Evolutionary conservation across 2,329 filamentous ascomycete species (phyloP).

Genomic region (Dryadomyces sulphureus): DNA sequence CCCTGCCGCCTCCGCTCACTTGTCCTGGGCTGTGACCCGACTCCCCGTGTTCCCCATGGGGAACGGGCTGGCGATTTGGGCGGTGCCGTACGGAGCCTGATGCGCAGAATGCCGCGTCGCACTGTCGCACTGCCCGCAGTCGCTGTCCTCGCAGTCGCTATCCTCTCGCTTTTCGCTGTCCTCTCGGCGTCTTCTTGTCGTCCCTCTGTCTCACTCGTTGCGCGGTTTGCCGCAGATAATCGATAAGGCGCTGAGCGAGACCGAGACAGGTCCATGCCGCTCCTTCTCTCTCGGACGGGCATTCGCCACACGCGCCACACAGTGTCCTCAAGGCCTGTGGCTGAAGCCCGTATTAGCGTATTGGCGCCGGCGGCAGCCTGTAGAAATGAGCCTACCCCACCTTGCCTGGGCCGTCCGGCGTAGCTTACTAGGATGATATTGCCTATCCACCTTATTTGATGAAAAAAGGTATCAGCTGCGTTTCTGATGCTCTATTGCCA

Average conservation of each 20-base stretch:
- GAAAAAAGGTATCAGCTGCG: slow-evolving; percentile 2
- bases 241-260: not conserved
- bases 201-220: not conserved
- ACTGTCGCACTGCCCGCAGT: no score
- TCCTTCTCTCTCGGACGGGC: no score
- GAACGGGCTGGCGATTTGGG: no score
- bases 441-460: slow-evolving; percentile 1
- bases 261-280: no score
- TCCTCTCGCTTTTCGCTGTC: no score
- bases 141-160: no score
- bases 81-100: no score
- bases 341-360: not conserved
- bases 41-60: slow-evolving; percentile 41
- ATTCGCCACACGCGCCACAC: no score
- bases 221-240: not conserved
- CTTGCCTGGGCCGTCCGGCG: not conserved
- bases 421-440: not conserved
- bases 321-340: no score
- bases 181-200: not conserved
- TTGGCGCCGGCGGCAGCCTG: not conserved
- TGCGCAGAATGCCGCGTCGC: no score
- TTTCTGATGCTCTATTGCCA: slow-evolving; percentile 2
- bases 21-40: slow-evolving; percentile 62
- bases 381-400: not conserved
- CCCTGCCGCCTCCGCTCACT: slow-evolving; percentile 35